phyloP scores from a whole-genome alignment of 2,329 filamentous ascomycete genomes.

The Penicillium freii region DNA sequence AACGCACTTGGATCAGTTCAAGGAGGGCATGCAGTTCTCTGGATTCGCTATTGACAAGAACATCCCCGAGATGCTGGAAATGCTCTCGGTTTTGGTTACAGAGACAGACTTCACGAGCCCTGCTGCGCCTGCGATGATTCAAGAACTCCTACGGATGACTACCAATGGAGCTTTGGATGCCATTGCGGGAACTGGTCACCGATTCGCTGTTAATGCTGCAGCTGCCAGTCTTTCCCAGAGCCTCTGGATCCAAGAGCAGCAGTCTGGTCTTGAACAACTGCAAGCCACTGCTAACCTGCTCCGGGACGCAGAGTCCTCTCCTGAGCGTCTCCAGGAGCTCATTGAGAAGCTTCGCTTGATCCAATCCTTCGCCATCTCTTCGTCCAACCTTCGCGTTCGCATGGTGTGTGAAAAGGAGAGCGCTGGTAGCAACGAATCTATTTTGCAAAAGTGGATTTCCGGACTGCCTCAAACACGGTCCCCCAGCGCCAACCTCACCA shows the following conservation, averaged over 20 bases:
- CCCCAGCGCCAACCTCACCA: conserved; percentile 34
- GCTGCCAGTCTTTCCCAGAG: conserved; percentile 73
- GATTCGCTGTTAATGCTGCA: conserved; percentile 79
- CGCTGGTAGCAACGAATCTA: conserved; percentile 65
- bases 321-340: conserved; percentile 69
- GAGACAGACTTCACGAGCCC: conserved; percentile 89
- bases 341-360: conserved; percentile 82
- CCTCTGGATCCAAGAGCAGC: conserved; percentile 74
- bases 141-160: conserved; percentile 80
- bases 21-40: conserved; percentile 78
- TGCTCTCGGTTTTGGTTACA: conserved; percentile 73
- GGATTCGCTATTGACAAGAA: conserved; percentile 90
- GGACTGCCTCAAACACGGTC: conserved; percentile 52
- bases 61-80: conserved; percentile 83
- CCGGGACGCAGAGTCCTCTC: conserved; percentile 65
- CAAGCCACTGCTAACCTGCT: conserved; percentile 73
- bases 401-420: conserved; percentile 82
- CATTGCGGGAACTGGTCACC: conserved; percentile 86
- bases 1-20: conserved; percentile 64
- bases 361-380: conserved; percentile 71
- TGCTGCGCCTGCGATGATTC: conserved; percentile 76
- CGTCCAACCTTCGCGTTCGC: conserved; percentile 69
- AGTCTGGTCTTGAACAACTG: conserved; percentile 86
- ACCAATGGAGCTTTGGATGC: conserved; percentile 88
- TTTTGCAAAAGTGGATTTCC: conserved; percentile 68